Evolutionary conservation across 1,284 basidiomycete species (phyloP).

Genomic region (Rhodofomes roseus): DNA sequence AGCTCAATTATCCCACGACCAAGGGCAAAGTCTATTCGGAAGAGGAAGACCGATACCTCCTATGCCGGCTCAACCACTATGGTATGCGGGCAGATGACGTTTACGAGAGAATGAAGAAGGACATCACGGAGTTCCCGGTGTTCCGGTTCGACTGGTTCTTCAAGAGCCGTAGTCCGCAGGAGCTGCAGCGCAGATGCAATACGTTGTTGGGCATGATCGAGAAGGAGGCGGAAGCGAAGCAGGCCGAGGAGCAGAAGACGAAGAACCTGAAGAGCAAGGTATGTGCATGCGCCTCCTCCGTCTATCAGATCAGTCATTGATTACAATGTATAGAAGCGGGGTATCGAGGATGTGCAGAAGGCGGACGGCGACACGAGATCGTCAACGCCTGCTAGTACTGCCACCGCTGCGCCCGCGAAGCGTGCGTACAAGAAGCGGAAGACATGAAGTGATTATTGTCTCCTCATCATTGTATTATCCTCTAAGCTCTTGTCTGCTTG

Average conservation of each 20-base stretch:
- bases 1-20: constrained; percentile 91
- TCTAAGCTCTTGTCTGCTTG: not conserved
- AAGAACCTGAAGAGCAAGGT: constrained; percentile 62
- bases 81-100: constrained; percentile 91
- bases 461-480: not conserved
- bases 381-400: constrained; percentile 47
- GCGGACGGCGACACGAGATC: constrained; percentile 51
- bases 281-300: constrained; percentile 14
- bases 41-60: constrained; percentile 94
- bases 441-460: constrained; percentile 12
- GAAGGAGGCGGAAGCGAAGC: constrained; percentile 76
- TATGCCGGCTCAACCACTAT: constrained; percentile 90
- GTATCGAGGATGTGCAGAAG: constrained; percentile 61
- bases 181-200: constrained; percentile 87
- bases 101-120: constrained; percentile 94
- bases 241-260: constrained; percentile 63
- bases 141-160: constrained; percentile 99
- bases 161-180: constrained; percentile 90
- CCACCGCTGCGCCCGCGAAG: constrained; percentile 36
- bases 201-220: constrained; percentile 90
- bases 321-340: constrained; percentile 49
- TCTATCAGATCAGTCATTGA: not conserved
- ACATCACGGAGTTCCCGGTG: constrained; percentile 94
- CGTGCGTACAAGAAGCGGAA: constrained; percentile 36
- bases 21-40: constrained; percentile 96